Evolutionary conservation across 1,284 basidiomycete genomes (phyloP), one percentile per base, ranked within the genome.

Genomic region (Quambalaria eucalypti): DNA sequence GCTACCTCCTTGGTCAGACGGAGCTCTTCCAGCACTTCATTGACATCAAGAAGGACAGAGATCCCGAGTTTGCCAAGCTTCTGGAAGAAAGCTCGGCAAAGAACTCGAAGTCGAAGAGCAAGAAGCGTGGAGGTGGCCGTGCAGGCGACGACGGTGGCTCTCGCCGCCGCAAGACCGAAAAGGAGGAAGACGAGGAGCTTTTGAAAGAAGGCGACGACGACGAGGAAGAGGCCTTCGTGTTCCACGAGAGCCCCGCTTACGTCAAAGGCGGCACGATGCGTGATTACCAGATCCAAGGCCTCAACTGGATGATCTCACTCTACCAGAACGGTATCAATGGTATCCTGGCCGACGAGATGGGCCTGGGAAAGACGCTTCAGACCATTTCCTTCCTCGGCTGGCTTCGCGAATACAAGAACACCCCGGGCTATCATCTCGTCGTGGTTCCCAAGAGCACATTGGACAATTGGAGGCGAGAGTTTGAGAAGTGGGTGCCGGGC

Each of bases 371-470:
- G 82, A 98, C 93, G 0, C 80, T 97, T 0, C 93, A 99, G 79
- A 98, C 92, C 0, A 95, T 98, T 68, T 87, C 93, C 0, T 99
- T 98, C 82, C 84, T 99, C 28, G 85, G 90, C 0, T 98, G 95
- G 76, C 85, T 98, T 61, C 88, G 87, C 71, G 87, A 91, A 76
- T 86, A 90, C 77, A 83, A 82, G 31, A 81, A 83, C 61, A 86
- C 83, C 52, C 66, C 78, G 16, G 91, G 93, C 1, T 90, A 89
- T 14, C 92, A 97, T 76, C 82, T 98, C 25, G 85, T 99, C 65
- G 88, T 97, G 55, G 95, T 98, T 1, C 95, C 95, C 28, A 98
- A 98, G 76, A 93, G 90, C 1, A 98, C 95, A 0, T 81, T 98
- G 16, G 89, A 97, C 78, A 98, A 97, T 76, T 98, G 93, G 93